Evolutionary conservation across 2,329 filamentous ascomycete species (phyloP).

Genomic region (Cercospora citrullina): DNA sequence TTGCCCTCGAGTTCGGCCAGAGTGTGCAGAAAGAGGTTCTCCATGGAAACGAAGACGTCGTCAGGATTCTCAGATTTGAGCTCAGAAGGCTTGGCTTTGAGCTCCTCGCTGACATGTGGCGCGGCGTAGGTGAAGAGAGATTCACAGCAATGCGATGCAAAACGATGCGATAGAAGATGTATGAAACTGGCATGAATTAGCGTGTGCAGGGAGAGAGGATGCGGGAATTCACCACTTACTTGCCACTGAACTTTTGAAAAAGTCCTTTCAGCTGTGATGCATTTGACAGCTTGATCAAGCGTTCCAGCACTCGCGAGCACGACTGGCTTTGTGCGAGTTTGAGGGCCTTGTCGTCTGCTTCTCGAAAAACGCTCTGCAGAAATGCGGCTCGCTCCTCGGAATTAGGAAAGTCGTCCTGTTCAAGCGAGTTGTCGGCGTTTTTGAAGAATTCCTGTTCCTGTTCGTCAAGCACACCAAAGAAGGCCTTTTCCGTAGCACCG

Average conservation of each 20-base stretch:
- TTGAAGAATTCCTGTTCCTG: constrained; percentile 96
- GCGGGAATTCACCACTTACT: constrained; percentile 50
- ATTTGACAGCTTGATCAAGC: constrained; percentile 79
- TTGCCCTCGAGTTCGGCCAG: constrained; percentile 86
- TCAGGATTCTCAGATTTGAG: constrained; percentile 47
- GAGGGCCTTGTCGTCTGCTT: constrained; percentile 88
- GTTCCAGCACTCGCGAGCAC: constrained; percentile 89
- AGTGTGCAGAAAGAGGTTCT: constrained; percentile 78
- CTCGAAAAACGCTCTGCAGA: constrained; percentile 78
- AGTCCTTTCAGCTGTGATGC: constrained; percentile 79
- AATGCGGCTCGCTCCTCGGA: constrained; percentile 59
- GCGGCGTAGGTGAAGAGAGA: constrained; percentile 84
- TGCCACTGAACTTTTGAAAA: constrained; percentile 79
- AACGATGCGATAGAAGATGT: constrained; percentile 88
- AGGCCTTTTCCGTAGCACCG: constrained; percentile 63
- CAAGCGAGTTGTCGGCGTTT: constrained; percentile 82
- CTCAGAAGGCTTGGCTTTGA: constrained; percentile 49
- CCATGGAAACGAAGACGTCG: constrained; percentile 66
- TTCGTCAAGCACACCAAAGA: constrained; percentile 90
- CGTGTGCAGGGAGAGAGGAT: neutral
- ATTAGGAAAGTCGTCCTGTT: constrained; percentile 77
- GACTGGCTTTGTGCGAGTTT: constrained; percentile 96
- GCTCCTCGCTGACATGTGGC: constrained; percentile 72
- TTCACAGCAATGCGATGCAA: constrained; percentile 96
- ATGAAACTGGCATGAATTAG: constrained; percentile 59